Percentiles rank a stretch among this genome's conserved stretches.
phyloP scores from a whole-genome alignment of 495 filamentous ascomycete species.

The Zalerion maritima region DNA sequence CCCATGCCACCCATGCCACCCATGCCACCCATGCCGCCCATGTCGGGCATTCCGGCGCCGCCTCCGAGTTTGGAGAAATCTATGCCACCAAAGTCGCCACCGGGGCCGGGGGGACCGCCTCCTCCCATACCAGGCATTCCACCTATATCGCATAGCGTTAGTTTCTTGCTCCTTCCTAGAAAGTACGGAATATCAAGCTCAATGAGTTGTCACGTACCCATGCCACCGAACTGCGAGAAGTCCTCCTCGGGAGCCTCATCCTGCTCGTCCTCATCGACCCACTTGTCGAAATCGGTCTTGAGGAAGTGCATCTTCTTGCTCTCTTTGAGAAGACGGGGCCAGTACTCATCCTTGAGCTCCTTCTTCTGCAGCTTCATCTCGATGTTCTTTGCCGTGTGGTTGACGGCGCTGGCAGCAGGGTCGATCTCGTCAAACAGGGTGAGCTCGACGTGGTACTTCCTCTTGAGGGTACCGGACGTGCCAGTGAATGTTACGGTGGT shows the following conservation, averaged over 20 bases:
- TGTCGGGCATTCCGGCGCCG: slow-evolving; percentile 34
- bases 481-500: slow-evolving; percentile 69
- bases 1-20: slow-evolving; percentile 28
- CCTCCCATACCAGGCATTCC: slow-evolving; percentile 20
- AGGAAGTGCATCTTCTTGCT: slow-evolving; percentile 83
- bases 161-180: slow-evolving; percentile 10
- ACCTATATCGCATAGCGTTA: slow-evolving; percentile 20
- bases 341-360: slow-evolving; percentile 79
- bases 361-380: slow-evolving; percentile 93
- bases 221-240: slow-evolving; percentile 54
- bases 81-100: slow-evolving; percentile 52
- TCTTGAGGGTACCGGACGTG: slow-evolving; percentile 61
- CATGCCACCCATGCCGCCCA: slow-evolving; percentile 25
- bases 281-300: slow-evolving; percentile 99
- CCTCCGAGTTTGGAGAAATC: slow-evolving; percentile 89
- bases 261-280: slow-evolving; percentile 99
- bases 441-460: slow-evolving; percentile 71
- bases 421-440: slow-evolving; percentile 90
- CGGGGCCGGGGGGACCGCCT: slow-evolving; percentile 9
- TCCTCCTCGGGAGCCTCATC: slow-evolving; percentile 76
- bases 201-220: slow-evolving; percentile 36
- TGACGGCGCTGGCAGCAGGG: slow-evolving; percentile 57
- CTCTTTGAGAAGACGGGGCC: slow-evolving; percentile 88
- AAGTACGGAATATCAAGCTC: too few species aligned
- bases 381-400: slow-evolving; percentile 72